Base-by-base conservation (phyloP, 2,329 filamentous ascomycete species). In the Capronia coronata region DNA sequence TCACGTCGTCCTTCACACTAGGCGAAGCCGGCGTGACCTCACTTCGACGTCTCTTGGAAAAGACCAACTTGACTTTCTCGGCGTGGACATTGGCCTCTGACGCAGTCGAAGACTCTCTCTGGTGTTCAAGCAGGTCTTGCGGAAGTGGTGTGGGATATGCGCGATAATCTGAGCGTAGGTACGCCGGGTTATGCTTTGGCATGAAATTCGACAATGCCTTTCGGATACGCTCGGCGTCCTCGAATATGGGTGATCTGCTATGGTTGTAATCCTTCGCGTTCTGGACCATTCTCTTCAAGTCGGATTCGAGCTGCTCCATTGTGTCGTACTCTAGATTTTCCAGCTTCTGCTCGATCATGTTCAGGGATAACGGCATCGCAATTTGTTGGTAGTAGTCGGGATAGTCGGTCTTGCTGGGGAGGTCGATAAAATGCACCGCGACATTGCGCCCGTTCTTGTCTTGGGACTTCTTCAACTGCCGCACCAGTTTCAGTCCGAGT, bases 181-280 rank as follows among this genome's bases (percentile, higher is more conserved):
- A 94, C 13, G 86, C 87, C 11, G 89, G 88, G 61, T 95, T 94
- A 60, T 84, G 78, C 65, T 86, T 86, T 48, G 83, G 84, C 88
- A 94, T 94, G 66, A 82, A 88, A 62, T 90, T 91, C 65, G 86
- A 90, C 34, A 91, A 76, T 2, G 87, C 83, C 69, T 94, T 95
- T 40, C 89, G 79, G 39, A 95, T 79, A 42, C 87, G 81, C 67
- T 95, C 89, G 7, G 89, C 87, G 70, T 95, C 88, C 37, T 88
- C 84, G 63, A 84, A 91, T 30, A 85, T 75, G 49, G 80, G 71
- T 0, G 86, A 87, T 37, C 77, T 78, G 59, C 84, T 84, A 52
- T 83, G 76, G 62, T 91, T 91, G 69, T 81, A 93, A 46, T 87
- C 82, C 67, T 94, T 94, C 29, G 86, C 87, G 63, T 94, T 95